phyloP scores from a whole-genome alignment of 129 eudicot genomes.

The Escallonia rubra region DNA sequence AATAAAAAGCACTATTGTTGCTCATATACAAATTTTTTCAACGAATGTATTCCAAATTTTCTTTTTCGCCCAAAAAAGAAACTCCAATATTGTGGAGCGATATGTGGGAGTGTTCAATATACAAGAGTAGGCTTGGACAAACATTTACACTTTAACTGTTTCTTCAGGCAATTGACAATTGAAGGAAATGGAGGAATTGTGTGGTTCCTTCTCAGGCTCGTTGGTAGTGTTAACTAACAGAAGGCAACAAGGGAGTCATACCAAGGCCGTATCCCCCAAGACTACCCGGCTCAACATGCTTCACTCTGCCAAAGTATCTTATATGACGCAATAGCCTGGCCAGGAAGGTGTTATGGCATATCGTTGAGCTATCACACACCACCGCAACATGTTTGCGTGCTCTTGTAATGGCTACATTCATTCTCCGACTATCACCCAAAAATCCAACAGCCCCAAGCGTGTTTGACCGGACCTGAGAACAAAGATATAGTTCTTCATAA shows the following conservation, averaged over 20 bases:
- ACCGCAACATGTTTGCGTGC: slow-evolving; percentile 96
- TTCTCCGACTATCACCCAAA: slow-evolving; percentile 87
- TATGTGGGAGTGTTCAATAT: too few relatives aligned
- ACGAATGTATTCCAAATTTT: too few relatives aligned
- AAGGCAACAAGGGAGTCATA: slow-evolving; percentile 86
- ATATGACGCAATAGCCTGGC: slow-evolving; percentile 95
- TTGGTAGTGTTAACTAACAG: slow-evolving; percentile 31
- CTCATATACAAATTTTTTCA: too few relatives aligned
- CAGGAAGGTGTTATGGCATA: slow-evolving; percentile 87
- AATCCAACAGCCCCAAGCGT: slow-evolving; percentile 95
- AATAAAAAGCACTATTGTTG: too few relatives aligned
- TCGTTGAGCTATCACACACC: slow-evolving; percentile 94
- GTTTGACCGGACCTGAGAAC: slow-evolving; percentile 78
- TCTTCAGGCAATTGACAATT: too few relatives aligned
- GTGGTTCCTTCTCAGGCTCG: too few relatives aligned
- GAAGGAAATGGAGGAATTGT: too few relatives aligned
- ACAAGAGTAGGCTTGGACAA: too few relatives aligned
- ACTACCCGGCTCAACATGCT: slow-evolving; percentile 81
- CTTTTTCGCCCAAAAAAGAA: too few relatives aligned
- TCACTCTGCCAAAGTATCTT: slow-evolving; percentile 87
- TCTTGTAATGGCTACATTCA: slow-evolving; percentile 96
- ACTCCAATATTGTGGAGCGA: too few relatives aligned
- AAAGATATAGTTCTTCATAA: too few relatives aligned
- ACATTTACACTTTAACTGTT: too few relatives aligned
- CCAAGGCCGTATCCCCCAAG: slow-evolving; percentile 70